Base-by-base conservation (phyloP, 371 early-diverging fungal species). In the Mortierella sp. region DNA sequence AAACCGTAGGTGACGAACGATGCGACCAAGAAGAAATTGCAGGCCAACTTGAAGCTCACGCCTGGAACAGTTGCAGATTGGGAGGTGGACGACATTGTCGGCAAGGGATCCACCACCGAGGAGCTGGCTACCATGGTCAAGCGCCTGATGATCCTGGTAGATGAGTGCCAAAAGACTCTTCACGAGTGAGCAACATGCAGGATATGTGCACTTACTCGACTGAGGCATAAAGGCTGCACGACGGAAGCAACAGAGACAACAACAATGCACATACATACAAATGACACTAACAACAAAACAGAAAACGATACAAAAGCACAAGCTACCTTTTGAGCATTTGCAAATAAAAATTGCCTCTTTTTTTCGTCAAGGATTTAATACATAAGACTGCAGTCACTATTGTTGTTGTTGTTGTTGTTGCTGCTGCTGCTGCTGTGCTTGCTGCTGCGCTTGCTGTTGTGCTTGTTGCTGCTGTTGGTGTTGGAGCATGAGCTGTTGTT, bases 11-110 rank as follows among this genome's bases (percentile, higher is more conserved):
- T 84, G 13, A 57, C 69, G 69, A 77, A 69, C 59, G 78, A 80
- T 8, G 53, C 13, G 10, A 28, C 75, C 4, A 67, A 64, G 53
- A 57, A 26, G 21, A 34, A 61, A 9, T 46, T 83, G 51, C 57
- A 43, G 16, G 51, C 70, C 5, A 83, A 84, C n/a, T 69, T 77
- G 54, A 70, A 69, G 19, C 59, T 84, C 31, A 81, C 69, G 11
- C 78, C 75, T 19, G 78, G 85, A 50, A 54, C 78, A 37, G 70
- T 75, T n/a, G 85, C 81, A 13, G 76, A 78, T 31, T 80, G 85
- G 85, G 50, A 61, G 9, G 76, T 75, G 8, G 69, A 73, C 2
- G 80, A 75, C 10, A 67, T 83, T 67, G 34, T 83, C 21, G 84
- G 84, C 10, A 19, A 43, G 21, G 72, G 71, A 53, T 64, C 79